Percentiles rank a stretch among this genome's conserved stretches.
These are phyloP conservation scores for Fennellomyces sp. DNA, from an alignment of 371 early-diverging fungal species.

Conservation along the genomic window DNA sequence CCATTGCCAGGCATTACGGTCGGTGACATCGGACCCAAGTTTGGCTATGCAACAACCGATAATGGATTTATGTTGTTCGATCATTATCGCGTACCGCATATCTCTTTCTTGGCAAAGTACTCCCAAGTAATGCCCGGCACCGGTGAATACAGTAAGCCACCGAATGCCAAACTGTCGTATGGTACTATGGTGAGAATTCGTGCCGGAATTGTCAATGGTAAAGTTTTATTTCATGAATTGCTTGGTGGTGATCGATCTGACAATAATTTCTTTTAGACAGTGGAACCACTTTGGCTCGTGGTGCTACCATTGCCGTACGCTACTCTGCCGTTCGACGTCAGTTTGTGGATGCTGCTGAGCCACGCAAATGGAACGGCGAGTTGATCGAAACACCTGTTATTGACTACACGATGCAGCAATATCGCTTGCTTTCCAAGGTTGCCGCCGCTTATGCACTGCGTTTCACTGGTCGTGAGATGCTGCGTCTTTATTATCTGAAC, in stretches of 20 bases:
- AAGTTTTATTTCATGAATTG: no score
- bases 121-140: conserved; percentile 67
- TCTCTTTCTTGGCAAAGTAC: conserved; percentile 81
- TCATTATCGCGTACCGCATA: conserved; percentile 78
- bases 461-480: conserved; percentile 69
- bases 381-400: conserved; percentile 69
- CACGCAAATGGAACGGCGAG: conserved; percentile 34
- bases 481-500: conserved; percentile 59
- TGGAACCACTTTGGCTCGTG: neutral
- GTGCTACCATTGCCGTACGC: conserved; percentile 39
- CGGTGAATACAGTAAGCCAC: conserved; percentile 71
- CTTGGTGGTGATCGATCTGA: neutral
- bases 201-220: conserved; percentile 65
- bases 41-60: conserved; percentile 83
- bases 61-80: conserved; percentile 86
- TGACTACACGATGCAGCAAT: conserved; percentile 79
- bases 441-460: conserved; percentile 76
- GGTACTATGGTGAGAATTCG: conserved; percentile 80
- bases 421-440: conserved; percentile 72
- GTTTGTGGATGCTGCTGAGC: conserved; percentile 52
- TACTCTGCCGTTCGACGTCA: conserved; percentile 56
- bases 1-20: conserved; percentile 84
- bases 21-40: conserved; percentile 91
- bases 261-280: neutral
- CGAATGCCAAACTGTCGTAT: conserved; percentile 73